phyloP scores from a whole-genome alignment of 495 filamentous ascomycete genomes.

The Patellaria atrata region DNA sequence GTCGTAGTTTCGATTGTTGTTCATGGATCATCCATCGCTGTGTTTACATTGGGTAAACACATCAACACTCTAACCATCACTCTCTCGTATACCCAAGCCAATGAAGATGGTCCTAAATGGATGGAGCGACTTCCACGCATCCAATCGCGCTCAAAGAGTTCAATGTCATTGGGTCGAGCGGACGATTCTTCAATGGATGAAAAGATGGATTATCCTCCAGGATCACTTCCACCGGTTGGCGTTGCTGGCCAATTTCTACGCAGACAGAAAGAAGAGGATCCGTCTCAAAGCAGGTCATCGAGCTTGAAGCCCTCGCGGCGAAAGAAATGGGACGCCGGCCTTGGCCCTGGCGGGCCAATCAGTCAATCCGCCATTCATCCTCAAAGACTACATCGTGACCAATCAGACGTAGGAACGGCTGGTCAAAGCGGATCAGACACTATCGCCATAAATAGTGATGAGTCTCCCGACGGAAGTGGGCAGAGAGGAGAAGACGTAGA shows the following conservation, averaged over 20 bases:
- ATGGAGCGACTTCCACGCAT: slow-evolving; percentile 90
- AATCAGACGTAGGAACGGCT: slow-evolving; percentile 10
- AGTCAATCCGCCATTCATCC: slow-evolving; percentile 83
- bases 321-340: slow-evolving; percentile 57
- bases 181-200: slow-evolving; percentile 42
- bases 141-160: slow-evolving; percentile 63
- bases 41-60: slow-evolving; percentile 94
- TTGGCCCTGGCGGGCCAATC: slow-evolving; percentile 76
- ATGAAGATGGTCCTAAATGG: slow-evolving; percentile 84
- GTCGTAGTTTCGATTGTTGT: slow-evolving; percentile 91
- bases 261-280: slow-evolving; percentile 65
- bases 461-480: slow-evolving; percentile 14
- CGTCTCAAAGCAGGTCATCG: slow-evolving; percentile 39
- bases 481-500: slow-evolving; percentile 9
- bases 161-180: slow-evolving; percentile 65
- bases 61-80: slow-evolving; percentile 95
- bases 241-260: slow-evolving; percentile 71
- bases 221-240: slow-evolving; percentile 62
- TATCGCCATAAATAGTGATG: slow-evolving; percentile 22
- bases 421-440: slow-evolving; percentile 26
- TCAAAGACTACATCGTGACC: slow-evolving; percentile 33
- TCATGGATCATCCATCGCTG: slow-evolving; percentile 93
- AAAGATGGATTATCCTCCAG: slow-evolving; percentile 51
- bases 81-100: slow-evolving; percentile 83
- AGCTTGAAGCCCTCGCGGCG: slow-evolving; percentile 48